Conservation (phyloP, 2,329 filamentous ascomycete genomes). For the Erysiphe pulchra region DNA sequence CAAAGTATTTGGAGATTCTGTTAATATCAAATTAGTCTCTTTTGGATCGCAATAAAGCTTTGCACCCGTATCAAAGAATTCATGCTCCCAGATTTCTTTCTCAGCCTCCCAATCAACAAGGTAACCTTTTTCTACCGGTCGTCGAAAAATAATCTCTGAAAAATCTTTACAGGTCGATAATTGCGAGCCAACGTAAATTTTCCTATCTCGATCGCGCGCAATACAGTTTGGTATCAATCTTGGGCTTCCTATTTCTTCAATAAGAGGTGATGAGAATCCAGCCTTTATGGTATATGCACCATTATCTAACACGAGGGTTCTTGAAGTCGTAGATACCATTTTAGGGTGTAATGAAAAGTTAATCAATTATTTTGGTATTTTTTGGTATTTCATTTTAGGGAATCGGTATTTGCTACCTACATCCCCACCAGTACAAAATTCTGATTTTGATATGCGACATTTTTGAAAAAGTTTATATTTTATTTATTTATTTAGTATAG, state of each 20-base stretch:
- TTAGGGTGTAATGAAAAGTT: too few relatives aligned
- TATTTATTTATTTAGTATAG: too few relatives aligned
- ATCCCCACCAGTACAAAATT: too few relatives aligned
- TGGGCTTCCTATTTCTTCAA: constrained; percentile 23
- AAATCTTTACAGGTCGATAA: constrained; percentile 63
- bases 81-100: constrained; percentile 83
- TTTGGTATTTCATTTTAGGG: too few relatives aligned
- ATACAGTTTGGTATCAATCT: constrained; percentile 68
- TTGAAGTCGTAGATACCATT: constrained; percentile 21
- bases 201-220: constrained; percentile 54
- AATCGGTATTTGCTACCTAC: too few relatives aligned
- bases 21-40: constrained; percentile 61
- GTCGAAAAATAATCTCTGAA: constrained; percentile 63
- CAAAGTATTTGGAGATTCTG: constrained; percentile 66
- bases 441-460: too few relatives aligned
- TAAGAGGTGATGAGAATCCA: constrained; percentile 29
- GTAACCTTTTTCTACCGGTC: constrained; percentile 84
- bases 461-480: too few relatives aligned
- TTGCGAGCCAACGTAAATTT: constrained; percentile 57
- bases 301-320: constrained; percentile 77
- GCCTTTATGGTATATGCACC: constrained; percentile 82
- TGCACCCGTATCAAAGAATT: constrained; percentile 51
- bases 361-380: too few relatives aligned
- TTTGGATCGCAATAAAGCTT: constrained; percentile 44
- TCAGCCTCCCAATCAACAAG: constrained; percentile 92